Evolutionary conservation across 495 filamentous ascomycete genomes (phyloP), one percentile per base, ranked within the genome.

Genomic region (Lentithecium fluviatile): DNA sequence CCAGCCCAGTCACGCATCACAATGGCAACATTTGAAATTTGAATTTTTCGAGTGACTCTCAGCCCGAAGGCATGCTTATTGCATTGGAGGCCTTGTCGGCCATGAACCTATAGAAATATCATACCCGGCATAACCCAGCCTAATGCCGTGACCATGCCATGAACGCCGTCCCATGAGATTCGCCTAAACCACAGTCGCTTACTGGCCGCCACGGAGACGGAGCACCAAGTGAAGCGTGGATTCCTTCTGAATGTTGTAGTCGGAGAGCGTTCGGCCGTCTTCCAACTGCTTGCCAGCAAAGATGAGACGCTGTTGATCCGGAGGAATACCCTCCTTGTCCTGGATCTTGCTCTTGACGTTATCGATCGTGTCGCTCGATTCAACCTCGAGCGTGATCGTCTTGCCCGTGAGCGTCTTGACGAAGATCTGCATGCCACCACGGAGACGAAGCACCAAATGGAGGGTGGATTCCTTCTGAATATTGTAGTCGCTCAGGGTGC

Each of bases 231-330:
- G 65, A 50, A 68, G 56, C 15, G 64, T 67, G 1, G 88, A 93
- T 84, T 98, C 94, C 86, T 98, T 98, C 86, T 98, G 94, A 82
- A 98, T 98, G 84, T 97, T 97, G 89, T 98, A 98, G 78, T 98
- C 94, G 70, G 89, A 94, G 68, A 98, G 89, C 69, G 93, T 97
- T 67, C 93, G 92, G 74, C 93, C 93, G 69, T 97, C 93, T 82
- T 97, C 93, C 69, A 97, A 89, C 13, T 43, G 40, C 40, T 43
- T 43, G 15, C 40, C 40, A 15, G 40, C 40, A 15, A 43, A 43
- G 19, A 43, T 43, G 3, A 43, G 40, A 43, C 40, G 94, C 83
- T 98, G 94, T 78, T 98, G 94, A 80, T 97, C 94, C 21, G 94
- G 95, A 69, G 95, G 94, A 69, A 98, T 98, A 70, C 94, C 95